These are phyloP conservation scores for Sporothrix mexicana DNA, from an alignment of 2,329 filamentous ascomycete species.

Conservation along the genomic window DNA sequence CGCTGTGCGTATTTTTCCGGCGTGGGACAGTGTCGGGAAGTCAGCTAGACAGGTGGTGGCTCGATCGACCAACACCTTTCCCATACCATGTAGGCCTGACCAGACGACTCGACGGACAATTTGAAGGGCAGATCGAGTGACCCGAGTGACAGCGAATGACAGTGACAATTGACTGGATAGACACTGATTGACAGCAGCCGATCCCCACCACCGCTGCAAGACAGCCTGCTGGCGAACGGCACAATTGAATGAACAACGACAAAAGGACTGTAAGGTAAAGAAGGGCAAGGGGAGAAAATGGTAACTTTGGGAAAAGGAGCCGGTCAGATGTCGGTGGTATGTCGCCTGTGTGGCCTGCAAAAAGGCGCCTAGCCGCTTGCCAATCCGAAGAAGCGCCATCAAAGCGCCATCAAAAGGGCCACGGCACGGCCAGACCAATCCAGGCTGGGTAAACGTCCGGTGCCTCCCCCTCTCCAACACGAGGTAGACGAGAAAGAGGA, in stretches of 20 bases:
- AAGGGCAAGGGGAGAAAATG: too few species aligned
- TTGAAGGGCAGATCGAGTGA: background rate
- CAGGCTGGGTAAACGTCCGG: constrained; percentile 21
- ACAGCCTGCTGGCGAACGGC: constrained; percentile 14
- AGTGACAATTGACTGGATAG: background rate
- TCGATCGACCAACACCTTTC: background rate
- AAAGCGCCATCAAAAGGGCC: constrained; percentile 24
- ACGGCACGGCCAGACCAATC: constrained; percentile 24
- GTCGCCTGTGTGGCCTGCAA: constrained; percentile 15
- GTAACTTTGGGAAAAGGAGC: constrained; percentile 4
- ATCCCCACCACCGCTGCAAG: background rate
- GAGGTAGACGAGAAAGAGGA: constrained; percentile 8
- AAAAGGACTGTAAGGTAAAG: too few species aligned
- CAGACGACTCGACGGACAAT: too few species aligned
- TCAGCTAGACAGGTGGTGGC: background rate
- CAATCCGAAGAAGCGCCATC: constrained; percentile 34
- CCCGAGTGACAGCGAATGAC: background rate
- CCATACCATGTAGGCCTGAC: background rate
- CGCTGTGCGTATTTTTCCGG: constrained; percentile 26
- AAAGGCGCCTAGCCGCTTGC: constrained; percentile 30
- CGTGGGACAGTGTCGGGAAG: constrained; percentile 11
- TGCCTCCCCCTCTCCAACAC: constrained; percentile 11
- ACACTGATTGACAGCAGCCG: background rate
- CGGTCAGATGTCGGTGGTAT: constrained; percentile 34
- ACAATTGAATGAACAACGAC: too few species aligned